Conservation (phyloP, 768 basidiomycete genomes). For the Phylloporus sp. region DNA sequence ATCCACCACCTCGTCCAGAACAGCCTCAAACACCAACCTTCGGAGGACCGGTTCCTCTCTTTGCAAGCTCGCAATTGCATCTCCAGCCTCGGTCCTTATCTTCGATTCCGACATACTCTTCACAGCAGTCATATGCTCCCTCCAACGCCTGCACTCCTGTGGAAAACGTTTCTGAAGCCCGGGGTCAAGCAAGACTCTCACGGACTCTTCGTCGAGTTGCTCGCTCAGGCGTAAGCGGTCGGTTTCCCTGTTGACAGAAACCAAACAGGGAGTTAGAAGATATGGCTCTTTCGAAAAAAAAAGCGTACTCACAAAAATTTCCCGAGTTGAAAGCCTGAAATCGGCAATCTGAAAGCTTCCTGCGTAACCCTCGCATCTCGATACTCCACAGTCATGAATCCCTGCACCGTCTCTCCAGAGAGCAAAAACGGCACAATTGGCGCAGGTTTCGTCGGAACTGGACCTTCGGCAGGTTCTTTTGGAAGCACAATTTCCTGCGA, state of each 20-base stretch:
- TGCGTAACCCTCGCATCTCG: constrained; percentile 3
- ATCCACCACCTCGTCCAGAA: constrained; percentile 19
- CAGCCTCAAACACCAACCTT: constrained; percentile 21
- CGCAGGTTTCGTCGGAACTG: not conserved
- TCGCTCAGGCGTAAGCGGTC: constrained; percentile 24
- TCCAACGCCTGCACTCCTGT: constrained; percentile 22
- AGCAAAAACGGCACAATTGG: constrained; percentile 29
- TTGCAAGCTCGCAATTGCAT: not conserved
- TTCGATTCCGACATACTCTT: not conserved
- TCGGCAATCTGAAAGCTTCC: not conserved
- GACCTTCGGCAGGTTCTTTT: constrained; percentile 3
- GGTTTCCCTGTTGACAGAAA: constrained; percentile 9
- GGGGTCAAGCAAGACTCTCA: constrained; percentile 23
- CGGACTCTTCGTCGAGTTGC: constrained; percentile 19
- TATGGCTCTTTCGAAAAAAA: not conserved
- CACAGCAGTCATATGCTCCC: constrained; percentile 6
- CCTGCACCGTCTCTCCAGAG: constrained; percentile 38
- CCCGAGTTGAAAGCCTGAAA: constrained; percentile 12
- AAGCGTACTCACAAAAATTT: constrained; percentile 14
- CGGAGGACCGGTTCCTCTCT: constrained; percentile 4
- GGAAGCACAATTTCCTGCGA: constrained; percentile 12
- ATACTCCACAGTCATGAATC: constrained; percentile 34
- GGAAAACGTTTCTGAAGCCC: constrained; percentile 30
- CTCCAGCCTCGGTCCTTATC: not conserved
- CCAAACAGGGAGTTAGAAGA: not conserved